Evolutionary conservation across 1,284 basidiomycete species (phyloP).

Genomic region (Ustilago curta): DNA sequence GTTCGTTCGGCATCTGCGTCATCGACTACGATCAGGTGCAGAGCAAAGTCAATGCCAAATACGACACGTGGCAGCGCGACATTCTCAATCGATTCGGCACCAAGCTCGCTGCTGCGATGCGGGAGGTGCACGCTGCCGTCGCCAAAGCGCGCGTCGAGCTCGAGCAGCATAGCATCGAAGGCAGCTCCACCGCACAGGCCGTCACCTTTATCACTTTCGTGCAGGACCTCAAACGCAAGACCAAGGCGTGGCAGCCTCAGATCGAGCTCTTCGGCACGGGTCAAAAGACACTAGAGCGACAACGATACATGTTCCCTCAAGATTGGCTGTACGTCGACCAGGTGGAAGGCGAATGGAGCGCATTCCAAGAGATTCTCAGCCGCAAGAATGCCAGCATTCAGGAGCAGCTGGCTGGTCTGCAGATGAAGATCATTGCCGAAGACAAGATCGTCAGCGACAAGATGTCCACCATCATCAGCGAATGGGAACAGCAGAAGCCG

Average conservation of each 20-base stretch:
- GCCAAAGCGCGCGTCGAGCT: conserved; percentile 92
- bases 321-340: conserved; percentile 99
- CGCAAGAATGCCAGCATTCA: conserved; percentile 98
- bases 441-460: conserved; percentile 88
- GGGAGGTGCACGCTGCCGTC: conserved; percentile 92
- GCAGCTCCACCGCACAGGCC: conserved; percentile 85
- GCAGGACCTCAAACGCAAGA: conserved; percentile 96
- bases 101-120: conserved; percentile 92
- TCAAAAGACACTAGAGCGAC: conserved; percentile 95
- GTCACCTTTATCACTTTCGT: conserved; percentile 99
- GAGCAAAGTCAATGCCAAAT: conserved; percentile 95
- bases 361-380: conserved; percentile 96
- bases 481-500: conserved; percentile 95
- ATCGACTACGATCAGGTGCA: conserved; percentile 99
- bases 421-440: conserved; percentile 98
- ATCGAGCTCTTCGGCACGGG: conserved; percentile 92
- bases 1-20: conserved; percentile 87
- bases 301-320: conserved; percentile 93
- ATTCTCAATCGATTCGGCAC: conserved; percentile 90
- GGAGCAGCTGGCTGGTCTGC: conserved; percentile 94
- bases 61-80: conserved; percentile 96
- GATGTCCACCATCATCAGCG: conserved; percentile 79
- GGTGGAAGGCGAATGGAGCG: conserved; percentile 95
- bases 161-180: conserved; percentile 83
- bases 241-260: conserved; percentile 95